Evolutionary conservation across 495 filamentous ascomycete species (phyloP).

Genomic region (Pseudomonodictys pantanalensis): DNA sequence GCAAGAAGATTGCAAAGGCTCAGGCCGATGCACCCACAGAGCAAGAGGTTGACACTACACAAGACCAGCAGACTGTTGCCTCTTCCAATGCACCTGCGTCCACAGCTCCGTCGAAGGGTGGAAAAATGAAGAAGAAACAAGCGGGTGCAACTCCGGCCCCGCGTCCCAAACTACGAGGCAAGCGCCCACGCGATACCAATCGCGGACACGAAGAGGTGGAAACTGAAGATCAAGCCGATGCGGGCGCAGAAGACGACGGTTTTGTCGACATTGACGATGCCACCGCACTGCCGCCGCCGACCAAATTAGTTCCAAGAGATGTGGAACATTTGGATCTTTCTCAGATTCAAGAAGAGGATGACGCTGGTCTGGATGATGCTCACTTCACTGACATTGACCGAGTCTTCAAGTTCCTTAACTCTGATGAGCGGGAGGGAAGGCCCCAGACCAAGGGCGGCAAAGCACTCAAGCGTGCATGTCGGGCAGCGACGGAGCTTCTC

Average conservation of each 20-base stretch:
- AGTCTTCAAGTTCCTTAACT: neutral
- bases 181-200: neutral
- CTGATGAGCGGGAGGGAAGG: neutral
- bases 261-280: too few relatives aligned
- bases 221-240: neutral
- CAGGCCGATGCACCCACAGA: too few relatives aligned
- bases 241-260: neutral
- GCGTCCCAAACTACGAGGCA: neutral
- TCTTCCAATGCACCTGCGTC: too few relatives aligned
- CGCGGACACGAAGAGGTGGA: slow-evolving; percentile 1
- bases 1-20: too few relatives aligned
- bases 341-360: too few relatives aligned
- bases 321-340: too few relatives aligned
- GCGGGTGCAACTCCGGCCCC: neutral
- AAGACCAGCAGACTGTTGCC: too few relatives aligned
- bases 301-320: too few relatives aligned
- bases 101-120: too few relatives aligned
- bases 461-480: neutral
- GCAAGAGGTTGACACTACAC: too few relatives aligned
- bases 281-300: too few relatives aligned
- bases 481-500: neutral
- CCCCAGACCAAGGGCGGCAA: slow-evolving; percentile 3
- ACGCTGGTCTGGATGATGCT: too few relatives aligned
- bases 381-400: neutral
- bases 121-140: neutral